Percentiles rank a stretch among this genome's conserved stretches.
These are phyloP conservation scores for Peronosclerospora sorghi DNA, from an alignment of 352 stramenopile genomes.

Conservation along the genomic window DNA sequence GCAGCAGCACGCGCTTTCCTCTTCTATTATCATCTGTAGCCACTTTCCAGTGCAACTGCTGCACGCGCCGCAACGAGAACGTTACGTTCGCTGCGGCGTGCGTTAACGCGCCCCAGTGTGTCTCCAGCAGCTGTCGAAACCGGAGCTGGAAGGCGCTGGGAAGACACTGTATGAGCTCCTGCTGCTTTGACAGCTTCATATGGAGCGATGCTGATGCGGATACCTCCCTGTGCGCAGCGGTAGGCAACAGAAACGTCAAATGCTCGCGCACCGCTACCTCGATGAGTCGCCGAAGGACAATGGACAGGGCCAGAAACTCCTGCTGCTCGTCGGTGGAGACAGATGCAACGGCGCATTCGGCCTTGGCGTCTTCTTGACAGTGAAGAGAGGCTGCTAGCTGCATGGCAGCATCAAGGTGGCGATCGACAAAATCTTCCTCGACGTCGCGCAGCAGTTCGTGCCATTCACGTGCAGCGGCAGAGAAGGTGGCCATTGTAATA, in stretches of 20 bases:
- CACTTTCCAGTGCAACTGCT: slow-evolving; percentile 29
- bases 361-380: slow-evolving; percentile 6
- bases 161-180: slow-evolving; percentile 26
- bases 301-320: slow-evolving; percentile 23
- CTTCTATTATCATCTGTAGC: background rate
- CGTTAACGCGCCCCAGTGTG: slow-evolving; percentile 24
- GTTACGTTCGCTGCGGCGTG: background rate
- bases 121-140: slow-evolving; percentile 31
- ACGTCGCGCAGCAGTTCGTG: slow-evolving; percentile 24
- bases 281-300: slow-evolving; percentile 32
- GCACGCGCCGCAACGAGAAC: slow-evolving; percentile 27
- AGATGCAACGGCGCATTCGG: background rate
- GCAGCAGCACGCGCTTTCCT: slow-evolving; percentile 26
- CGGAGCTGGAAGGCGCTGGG: slow-evolving; percentile 27
- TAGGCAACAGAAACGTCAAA: slow-evolving; percentile 40
- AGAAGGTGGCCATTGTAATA: background rate
- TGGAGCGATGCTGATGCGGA: slow-evolving; percentile 11
- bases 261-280: slow-evolving; percentile 33
- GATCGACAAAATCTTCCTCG: slow-evolving; percentile 14
- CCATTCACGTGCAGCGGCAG: slow-evolving; percentile 26
- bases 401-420: slow-evolving; percentile 19
- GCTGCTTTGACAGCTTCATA: slow-evolving; percentile 19
- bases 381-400: slow-evolving; percentile 25
- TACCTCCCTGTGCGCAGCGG: background rate
- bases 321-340: slow-evolving; percentile 24